Base-by-base conservation (phyloP, 1,284 basidiomycete genomes). In the Leccinum colubrinum region DNA sequence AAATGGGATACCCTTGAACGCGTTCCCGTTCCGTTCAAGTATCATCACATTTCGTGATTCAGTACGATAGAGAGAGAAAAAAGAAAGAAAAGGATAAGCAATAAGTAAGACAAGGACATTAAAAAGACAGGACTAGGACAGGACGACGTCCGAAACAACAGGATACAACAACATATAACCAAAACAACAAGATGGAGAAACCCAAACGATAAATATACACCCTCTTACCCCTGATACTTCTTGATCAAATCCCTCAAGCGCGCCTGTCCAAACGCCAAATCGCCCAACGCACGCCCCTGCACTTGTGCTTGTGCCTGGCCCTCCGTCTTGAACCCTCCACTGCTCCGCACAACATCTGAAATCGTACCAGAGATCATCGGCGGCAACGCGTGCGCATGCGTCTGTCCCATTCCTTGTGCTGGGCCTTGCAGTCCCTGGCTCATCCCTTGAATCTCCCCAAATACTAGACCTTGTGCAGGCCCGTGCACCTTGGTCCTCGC, bases 211-310 rank as follows among this genome's bases (percentile, higher is more conserved):
- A 17, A 46, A 46, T 11, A 46, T 17, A 17, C n/a, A 43, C 9
- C 41, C n/a, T 46, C 17, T 14, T 63, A 72, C 37, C 78, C 78
- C 69, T 93, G 90, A 73, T 92, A 92, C 70, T 88, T 89, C 80
- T 85, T 88, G 72, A 93, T 93, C 65, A 93, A 76, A 74, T 92
- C 90, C 62, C 87, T 78, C 65, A 93, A 74, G 62, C 86, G 79
- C 15, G 88, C 88, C 72, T 91, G 86, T 14, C 90, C 91, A 75
- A 91, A 90, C 6, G 83, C 86, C 60, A 88, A 72, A 39, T 88
- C 85, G 8, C 71, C 66, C 69, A 70, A 54, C 62, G 63, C 50
- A 7, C 74, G 67, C 14, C 62, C 68, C 6, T 65, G 62, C 22
- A 41, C 65, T 6, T 46, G 67, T 9, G 58, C 67, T 11, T 59